These are phyloP conservation scores for Nakaseomyces delphensis DNA, from an alignment of 1,139 yeast species.

Conservation along the genomic window DNA sequence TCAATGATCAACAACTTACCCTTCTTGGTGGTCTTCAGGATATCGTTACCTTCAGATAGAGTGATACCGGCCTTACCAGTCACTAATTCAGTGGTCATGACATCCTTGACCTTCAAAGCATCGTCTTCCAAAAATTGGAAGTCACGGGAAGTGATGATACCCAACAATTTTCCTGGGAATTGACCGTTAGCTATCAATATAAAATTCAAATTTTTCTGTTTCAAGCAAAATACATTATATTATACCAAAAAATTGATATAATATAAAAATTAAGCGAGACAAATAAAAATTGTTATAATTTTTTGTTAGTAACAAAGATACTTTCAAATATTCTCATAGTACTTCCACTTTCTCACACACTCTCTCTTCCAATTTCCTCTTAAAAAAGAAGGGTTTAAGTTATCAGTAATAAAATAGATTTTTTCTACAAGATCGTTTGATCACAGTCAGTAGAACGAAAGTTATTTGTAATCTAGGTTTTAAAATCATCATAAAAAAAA, in stretches of 20 bases:
- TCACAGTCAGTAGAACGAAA: conserved; percentile 99
- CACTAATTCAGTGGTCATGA: conserved; percentile 85
- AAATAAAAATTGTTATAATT: not conserved
- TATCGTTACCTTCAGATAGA: conserved; percentile 78
- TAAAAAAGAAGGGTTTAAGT: too few relatives aligned
- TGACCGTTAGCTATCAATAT: conserved; percentile 87
- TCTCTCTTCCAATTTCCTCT: too few relatives aligned
- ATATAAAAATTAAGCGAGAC: not conserved
- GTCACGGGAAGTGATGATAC: conserved; percentile 95
- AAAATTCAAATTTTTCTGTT: too few relatives aligned
- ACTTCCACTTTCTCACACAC: too few relatives aligned
- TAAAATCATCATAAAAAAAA: too few relatives aligned
- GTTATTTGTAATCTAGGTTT: too few relatives aligned
- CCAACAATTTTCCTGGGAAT: conserved; percentile 82
- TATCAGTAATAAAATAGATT: conserved; percentile 17
- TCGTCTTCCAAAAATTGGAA: conserved; percentile 85
- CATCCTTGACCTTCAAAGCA: conserved; percentile 51
- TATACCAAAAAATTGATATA: not conserved
- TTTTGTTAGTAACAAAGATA: too few relatives aligned
- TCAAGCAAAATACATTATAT: too few relatives aligned
- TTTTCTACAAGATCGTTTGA: conserved; percentile 97
- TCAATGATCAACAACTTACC: conserved; percentile 96
- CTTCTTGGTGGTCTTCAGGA: conserved; percentile 86
- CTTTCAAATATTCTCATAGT: too few relatives aligned
- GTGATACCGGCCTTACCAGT: conserved; percentile 78